phyloP scores from a whole-genome alignment of 768 basidiomycete species.

The Rossbeevera mucosa region DNA sequence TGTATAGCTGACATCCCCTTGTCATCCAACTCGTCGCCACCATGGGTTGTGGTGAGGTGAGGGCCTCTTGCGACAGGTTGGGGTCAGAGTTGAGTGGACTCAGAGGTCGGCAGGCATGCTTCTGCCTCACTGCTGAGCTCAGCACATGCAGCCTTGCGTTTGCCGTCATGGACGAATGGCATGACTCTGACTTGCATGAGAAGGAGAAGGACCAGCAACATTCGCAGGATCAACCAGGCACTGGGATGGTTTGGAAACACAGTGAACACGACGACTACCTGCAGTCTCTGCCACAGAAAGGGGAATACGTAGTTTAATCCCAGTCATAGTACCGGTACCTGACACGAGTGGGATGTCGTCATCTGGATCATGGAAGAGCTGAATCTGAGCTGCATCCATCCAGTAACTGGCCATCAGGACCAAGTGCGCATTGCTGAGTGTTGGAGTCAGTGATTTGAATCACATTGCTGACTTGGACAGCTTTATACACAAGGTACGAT shows the following conservation, averaged over 20 bases:
- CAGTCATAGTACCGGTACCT: too few species aligned
- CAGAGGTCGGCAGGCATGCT: neutral
- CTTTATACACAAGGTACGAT: too few species aligned
- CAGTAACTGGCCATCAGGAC: too few species aligned
- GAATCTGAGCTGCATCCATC: too few species aligned
- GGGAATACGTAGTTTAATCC: too few species aligned
- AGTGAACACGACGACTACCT: neutral
- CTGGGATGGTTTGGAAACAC: neutral
- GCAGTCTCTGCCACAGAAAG: neutral
- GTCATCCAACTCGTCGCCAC: neutral
- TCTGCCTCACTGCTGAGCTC: neutral
- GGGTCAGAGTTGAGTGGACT: too few species aligned
- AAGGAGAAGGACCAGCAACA: neutral
- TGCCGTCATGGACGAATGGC: neutral
- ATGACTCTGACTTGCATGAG: too few species aligned
- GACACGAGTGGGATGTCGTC: neutral
- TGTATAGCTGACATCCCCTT: neutral
- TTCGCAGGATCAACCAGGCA: neutral
- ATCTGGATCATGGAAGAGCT: too few species aligned
- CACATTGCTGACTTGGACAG: too few species aligned
- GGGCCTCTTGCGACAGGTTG: neutral
- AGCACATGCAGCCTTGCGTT: neutral
- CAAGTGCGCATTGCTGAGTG: too few species aligned
- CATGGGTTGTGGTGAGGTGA: too few species aligned
- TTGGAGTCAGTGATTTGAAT: too few species aligned